Percentiles rank a stretch among this genome's conserved stretches.
These are phyloP conservation scores for Fraxinus floribunda DNA, from an alignment of 305 asterid genomes.

Conservation along the genomic window DNA sequence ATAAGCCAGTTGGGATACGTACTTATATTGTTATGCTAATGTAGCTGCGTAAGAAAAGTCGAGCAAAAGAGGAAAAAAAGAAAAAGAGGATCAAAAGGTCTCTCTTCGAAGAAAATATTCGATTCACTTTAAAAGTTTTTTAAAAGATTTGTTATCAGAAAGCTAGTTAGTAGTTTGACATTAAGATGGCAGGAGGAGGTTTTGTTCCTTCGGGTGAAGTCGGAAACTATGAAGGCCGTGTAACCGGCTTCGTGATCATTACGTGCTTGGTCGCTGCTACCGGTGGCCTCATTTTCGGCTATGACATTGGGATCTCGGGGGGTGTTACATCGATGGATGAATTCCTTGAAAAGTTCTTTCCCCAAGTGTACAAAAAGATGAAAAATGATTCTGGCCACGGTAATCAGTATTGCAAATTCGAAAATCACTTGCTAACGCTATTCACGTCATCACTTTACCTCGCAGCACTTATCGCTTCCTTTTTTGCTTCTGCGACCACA, in stretches of 20 bases:
- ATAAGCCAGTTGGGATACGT: not conserved
- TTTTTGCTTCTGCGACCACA: slow-evolving; percentile 59
- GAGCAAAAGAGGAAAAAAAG: not conserved
- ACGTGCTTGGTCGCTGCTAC: slow-evolving; percentile 64
- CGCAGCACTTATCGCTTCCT: slow-evolving; percentile 62
- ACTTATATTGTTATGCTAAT: not conserved
- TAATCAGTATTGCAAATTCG: slow-evolving; percentile 56
- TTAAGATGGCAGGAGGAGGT: slow-evolving; percentile 52
- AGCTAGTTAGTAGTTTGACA: not conserved
- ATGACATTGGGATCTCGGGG: slow-evolving; percentile 73
- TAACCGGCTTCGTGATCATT: slow-evolving; percentile 51
- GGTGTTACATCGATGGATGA: slow-evolving; percentile 79
- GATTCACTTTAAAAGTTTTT: not conserved
- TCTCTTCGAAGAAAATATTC: not conserved
- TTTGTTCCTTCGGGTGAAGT: slow-evolving; percentile 19
- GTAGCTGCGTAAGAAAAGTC: not conserved
- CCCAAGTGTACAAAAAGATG: slow-evolving; percentile 41
- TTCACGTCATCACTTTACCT: slow-evolving; percentile 71
- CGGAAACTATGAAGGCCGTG: slow-evolving; percentile 44
- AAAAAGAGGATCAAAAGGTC: not conserved
- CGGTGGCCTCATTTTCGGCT: slow-evolving; percentile 72
- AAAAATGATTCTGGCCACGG: not conserved
- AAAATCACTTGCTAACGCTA: slow-evolving; percentile 48
- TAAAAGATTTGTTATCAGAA: not conserved
- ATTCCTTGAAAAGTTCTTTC: slow-evolving; percentile 59